phyloP scores from a whole-genome alignment of 2,329 filamentous ascomycete species.

The Botrytis galanthina region DNA sequence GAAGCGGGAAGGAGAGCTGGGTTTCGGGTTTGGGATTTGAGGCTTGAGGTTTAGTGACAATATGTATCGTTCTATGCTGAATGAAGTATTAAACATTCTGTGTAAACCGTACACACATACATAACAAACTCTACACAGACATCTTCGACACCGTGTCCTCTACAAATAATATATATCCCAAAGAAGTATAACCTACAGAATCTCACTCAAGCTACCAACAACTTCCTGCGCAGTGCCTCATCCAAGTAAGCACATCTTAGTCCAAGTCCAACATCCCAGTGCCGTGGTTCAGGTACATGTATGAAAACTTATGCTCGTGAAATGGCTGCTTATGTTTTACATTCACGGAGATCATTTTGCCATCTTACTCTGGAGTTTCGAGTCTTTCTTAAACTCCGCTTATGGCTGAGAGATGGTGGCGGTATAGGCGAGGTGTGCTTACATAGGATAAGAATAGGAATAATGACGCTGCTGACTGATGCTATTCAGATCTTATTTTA shows the following conservation, averaged over 20 bases:
- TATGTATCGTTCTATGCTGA: neutral
- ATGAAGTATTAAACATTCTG: neutral
- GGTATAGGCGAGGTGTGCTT: neutral
- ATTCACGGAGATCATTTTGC: neutral
- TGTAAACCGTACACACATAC: neutral
- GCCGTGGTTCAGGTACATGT: neutral
- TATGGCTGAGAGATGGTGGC: constrained; percentile 1
- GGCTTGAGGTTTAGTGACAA: neutral
- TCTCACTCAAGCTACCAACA: neutral
- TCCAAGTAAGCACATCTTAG: neutral
- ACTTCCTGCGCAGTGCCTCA: neutral
- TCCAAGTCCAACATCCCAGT: neutral
- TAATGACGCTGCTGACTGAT: neutral
- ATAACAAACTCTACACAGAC: neutral
- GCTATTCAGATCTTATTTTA: neutral
- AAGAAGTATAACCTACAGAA: neutral
- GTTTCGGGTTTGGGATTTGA: neutral
- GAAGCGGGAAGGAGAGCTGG: neutral
- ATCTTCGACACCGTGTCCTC: neutral
- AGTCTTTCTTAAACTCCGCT: neutral
- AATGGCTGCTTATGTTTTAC: neutral
- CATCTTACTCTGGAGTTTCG: neutral
- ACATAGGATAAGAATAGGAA: neutral
- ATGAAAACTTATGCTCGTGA: neutral
- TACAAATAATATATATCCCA: neutral